A percentile compares a stretch with the other conserved stretches of the same genome.
These are phyloP conservation scores for Penicillium parvum DNA, from an alignment of 495 filamentous ascomycete genomes.

Conservation along the genomic window DNA sequence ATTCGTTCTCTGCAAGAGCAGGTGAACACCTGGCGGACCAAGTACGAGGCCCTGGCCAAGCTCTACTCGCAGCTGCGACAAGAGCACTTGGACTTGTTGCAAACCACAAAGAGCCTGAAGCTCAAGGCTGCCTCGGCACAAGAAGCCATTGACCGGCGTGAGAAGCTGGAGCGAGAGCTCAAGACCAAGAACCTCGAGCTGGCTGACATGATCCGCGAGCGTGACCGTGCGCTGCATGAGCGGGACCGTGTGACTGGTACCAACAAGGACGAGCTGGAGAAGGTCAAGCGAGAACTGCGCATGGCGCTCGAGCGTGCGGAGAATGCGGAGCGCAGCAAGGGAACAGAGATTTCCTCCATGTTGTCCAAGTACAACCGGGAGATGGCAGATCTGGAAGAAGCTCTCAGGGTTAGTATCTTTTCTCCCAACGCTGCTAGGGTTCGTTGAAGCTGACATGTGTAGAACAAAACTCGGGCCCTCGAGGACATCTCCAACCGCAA, in stretches of 20 bases:
- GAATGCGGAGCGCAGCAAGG: slow-evolving; percentile 87
- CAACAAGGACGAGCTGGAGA: slow-evolving; percentile 91
- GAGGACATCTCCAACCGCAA: slow-evolving; percentile 77
- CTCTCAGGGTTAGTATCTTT: slow-evolving; percentile 55
- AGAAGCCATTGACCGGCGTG: slow-evolving; percentile 90
- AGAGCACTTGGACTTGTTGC: slow-evolving; percentile 89
- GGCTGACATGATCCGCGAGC: slow-evolving; percentile 96
- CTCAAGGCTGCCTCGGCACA: slow-evolving; percentile 94
- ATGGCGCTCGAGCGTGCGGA: slow-evolving; percentile 90
- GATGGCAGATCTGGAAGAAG: slow-evolving; percentile 92
- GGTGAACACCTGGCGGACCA: slow-evolving; percentile 92
- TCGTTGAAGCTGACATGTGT: slow-evolving; percentile 14
- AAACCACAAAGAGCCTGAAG: slow-evolving; percentile 93
- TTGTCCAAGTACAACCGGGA: slow-evolving; percentile 94
- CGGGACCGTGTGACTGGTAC: slow-evolving; percentile 78
- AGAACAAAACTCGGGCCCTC: slow-evolving; percentile 78
- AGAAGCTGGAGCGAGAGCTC: slow-evolving; percentile 93
- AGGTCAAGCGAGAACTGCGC: slow-evolving; percentile 91
- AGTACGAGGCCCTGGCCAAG: slow-evolving; percentile 95
- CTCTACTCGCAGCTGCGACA: slow-evolving; percentile 93
- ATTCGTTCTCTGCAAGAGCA: slow-evolving; percentile 89
- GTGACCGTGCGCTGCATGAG: slow-evolving; percentile 92
- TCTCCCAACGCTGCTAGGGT: too few relatives aligned
- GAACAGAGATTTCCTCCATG: slow-evolving; percentile 89
- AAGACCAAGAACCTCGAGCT: slow-evolving; percentile 98